These are phyloP conservation scores for Bassia scoparia DNA, from an alignment of 148 eudicot species.

Conservation along the genomic window DNA sequence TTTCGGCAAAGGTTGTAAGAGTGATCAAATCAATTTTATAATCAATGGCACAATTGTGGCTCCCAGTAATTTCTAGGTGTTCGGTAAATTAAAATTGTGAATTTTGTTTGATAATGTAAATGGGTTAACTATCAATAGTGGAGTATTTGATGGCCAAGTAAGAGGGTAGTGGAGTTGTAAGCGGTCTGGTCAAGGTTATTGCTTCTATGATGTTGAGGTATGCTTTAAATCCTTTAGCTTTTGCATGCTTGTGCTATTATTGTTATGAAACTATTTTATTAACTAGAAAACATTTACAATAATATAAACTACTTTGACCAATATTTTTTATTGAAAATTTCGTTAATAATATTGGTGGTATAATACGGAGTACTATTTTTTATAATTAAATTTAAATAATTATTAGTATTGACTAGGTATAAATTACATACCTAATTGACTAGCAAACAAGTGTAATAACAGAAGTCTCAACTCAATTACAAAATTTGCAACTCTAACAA, in stretches of 20 bases:
- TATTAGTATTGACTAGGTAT: no score
- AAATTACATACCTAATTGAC: no score
- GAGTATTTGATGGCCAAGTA: conserved; percentile 46
- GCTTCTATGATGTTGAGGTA: conserved; percentile 44
- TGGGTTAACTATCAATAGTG: conserved; percentile 43
- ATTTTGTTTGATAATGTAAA: conserved; percentile 24
- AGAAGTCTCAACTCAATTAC: no score
- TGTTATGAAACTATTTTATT: neutral
- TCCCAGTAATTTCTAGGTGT: conserved; percentile 39
- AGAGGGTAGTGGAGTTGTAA: conserved; percentile 44
- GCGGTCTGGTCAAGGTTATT: conserved; percentile 23
- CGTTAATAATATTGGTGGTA: no score
- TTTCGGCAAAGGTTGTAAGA: conserved; percentile 36
- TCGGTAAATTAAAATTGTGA: conserved; percentile 24
- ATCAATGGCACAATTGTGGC: conserved; percentile 47
- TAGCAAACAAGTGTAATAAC: no score
- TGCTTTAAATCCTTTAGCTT: neutral
- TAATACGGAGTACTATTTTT: no score
- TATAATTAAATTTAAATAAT: no score
- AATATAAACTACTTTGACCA: no score
- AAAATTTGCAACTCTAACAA: no score
- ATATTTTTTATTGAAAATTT: no score
- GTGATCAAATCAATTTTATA: conserved; percentile 26
- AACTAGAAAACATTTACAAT: no score
- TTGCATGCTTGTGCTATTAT: neutral